Base-by-base conservation (phyloP, 169 alveolate species). In the Besnoitia besnoiti region DNA sequence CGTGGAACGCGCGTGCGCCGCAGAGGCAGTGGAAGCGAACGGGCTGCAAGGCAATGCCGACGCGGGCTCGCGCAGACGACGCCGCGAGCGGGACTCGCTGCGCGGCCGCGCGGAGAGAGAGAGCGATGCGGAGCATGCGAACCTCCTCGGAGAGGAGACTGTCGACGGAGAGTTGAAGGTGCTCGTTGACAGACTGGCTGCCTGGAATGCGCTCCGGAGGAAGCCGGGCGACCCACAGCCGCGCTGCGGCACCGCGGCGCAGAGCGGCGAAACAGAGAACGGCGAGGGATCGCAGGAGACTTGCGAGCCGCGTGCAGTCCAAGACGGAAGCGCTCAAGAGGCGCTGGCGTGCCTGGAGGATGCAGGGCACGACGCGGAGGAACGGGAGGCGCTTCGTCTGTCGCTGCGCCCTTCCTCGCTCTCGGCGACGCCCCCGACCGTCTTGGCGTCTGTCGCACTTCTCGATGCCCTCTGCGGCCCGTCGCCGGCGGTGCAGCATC, bases 391-490 rank as follows among this genome's bases (percentile, higher is more conserved):
- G 12, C 82, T 73, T 19, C n/a, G 16, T 73, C 82, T 14, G 27
- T 7, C 82, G 5, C 67, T 55, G 30, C 67, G 67, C 30, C 67
- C 67, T 4, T 73, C 46, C 46, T 73, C 82, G 19, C 82, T 37
- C 46, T 73, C 82, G 5, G 82, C 82, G 7, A 16, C n/a, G 47
- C 46, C 82, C 8, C 82, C 82, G 46, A 73, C 82, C 24, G 82
- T 73, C 46, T 19, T 16, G 24, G 82, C 82, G 44, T 73, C 82
- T 7, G 82, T 73, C 44, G 14, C 39, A 1, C 82, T 73, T n/a
- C 82, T 73, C 46, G 82, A 73, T 7, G 47, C n/a, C 21, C 82
- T 73, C 82, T 73, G n/a, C 67, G 67, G 67, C 30, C 12, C 67
- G n/a, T 55, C 67, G 33, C 67, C 24, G 67, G 67, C 33, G 67